Base-by-base conservation (phyloP, 2,329 filamentous ascomycete genomes). In the Botrytis hyacinthi region DNA sequence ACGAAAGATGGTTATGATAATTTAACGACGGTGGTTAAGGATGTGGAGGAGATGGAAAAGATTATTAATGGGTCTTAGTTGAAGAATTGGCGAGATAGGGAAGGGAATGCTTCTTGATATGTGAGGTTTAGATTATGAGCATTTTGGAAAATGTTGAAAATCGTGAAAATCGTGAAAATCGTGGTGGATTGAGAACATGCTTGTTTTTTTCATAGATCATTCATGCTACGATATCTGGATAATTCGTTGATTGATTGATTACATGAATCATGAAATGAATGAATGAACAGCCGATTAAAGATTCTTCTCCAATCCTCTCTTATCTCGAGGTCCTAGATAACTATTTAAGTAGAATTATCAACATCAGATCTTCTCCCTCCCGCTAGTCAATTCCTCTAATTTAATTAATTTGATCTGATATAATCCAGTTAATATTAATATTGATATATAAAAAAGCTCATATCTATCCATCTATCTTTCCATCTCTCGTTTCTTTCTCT, bases 1-100 rank as follows among this genome's bases (percentile, higher is more conserved):
- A 94, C 92, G 0, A 85, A 88, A 68, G 85, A 85, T 35, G 92
- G 92, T 9, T 89, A 87, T 75, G 88, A 93, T 79, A 95, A 95
- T 80, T 80, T 95, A 76, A 95, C 92, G 0, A 89, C 88, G 20
- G 90, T 90, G 6, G 86, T 89, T 8, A 94, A 94, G 81, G 90
- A 92, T 73, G 85, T 90, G 4, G 86, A 84, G 26, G 87, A 89
- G 78, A 83, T 92, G 81, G 87, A 92, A 44, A 78, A 73, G 42
- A 73, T 81, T 57, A 81, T 81, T 62, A 79, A 77, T 71, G 74
- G 4, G 67, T 60, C 22, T 74, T 74, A 66, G 71, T 37, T 40
- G 51, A 10, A 4, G n/a, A 46, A 20, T 35, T 67, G 40, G 12
- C 12, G 59, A 26, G 20, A 35, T 68, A n/a, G 4, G 29, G n/a